These are phyloP conservation scores for Globisporangium ultimum DNA, from an alignment of 352 stramenopile species.

Conservation along the genomic window DNA sequence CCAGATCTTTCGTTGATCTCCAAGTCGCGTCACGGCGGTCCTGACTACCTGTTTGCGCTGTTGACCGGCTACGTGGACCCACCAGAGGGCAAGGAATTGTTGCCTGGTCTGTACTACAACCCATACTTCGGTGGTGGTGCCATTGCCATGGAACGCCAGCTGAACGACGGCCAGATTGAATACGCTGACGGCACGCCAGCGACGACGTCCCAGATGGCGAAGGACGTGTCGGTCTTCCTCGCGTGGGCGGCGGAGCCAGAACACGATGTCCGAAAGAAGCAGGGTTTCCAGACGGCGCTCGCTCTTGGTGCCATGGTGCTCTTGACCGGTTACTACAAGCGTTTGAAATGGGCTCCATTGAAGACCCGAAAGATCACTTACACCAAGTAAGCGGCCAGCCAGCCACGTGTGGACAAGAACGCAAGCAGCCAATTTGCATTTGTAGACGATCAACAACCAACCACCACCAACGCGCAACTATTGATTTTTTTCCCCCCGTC, in stretches of 20 bases:
- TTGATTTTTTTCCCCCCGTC: not conserved
- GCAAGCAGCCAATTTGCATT: conserved; percentile 13
- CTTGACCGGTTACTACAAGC: conserved; percentile 98
- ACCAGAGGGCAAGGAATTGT: conserved; percentile 87
- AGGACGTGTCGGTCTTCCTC: conserved; percentile 97
- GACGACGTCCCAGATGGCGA: conserved; percentile 98
- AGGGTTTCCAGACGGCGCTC: conserved; percentile 93
- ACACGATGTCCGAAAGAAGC: conserved; percentile 97
- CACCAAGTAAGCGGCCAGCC: conserved; percentile 83
- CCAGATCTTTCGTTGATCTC: conserved; percentile 98
- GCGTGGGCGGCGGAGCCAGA: conserved; percentile 97
- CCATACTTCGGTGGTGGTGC: conserved; percentile 97
- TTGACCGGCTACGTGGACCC: conserved; percentile 97
- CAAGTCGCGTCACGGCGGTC: conserved; percentile 94
- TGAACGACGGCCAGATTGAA: conserved; percentile 96
- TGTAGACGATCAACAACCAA: conserved; percentile 16
- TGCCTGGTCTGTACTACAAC: conserved; percentile 96
- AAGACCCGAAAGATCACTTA: conserved; percentile 99
- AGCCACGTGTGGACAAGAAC: not conserved
- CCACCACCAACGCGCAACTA: conserved; percentile 5
- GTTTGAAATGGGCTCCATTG: conserved; percentile 95
- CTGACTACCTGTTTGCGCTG: conserved; percentile 97
- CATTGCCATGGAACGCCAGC: conserved; percentile 98
- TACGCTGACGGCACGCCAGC: conserved; percentile 97
- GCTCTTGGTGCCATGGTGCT: conserved; percentile 88